Conservation (phyloP, 2,329 filamentous ascomycete species). For the Cryphonectria japonica region DNA sequence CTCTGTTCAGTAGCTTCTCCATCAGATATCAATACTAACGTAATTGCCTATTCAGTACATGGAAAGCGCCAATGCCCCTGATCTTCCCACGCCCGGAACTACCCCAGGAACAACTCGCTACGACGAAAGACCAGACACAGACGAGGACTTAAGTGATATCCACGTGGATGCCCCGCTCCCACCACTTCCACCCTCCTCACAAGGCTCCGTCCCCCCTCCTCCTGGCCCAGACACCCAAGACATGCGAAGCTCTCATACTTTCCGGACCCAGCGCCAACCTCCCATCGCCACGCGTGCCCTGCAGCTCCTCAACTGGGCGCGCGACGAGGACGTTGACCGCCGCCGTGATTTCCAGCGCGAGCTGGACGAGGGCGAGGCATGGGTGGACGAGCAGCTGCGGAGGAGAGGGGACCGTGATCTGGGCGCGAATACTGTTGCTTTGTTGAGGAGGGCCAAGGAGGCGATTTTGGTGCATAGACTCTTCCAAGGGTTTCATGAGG, state of each 20-base stretch:
- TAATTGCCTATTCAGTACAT: neutral
- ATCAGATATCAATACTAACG: neutral
- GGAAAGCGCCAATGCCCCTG: neutral
- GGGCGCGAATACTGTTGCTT: slow-evolving; percentile 32
- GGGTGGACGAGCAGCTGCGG: slow-evolving; percentile 42
- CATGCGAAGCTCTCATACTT: slow-evolving; percentile 12
- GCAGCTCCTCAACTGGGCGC: slow-evolving; percentile 49
- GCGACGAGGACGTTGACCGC: slow-evolving; percentile 51
- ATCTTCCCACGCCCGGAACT: neutral
- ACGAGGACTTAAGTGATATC: neutral
- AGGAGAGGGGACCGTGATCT: slow-evolving; percentile 34
- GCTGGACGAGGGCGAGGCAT: slow-evolving; percentile 42
- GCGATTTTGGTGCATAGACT: slow-evolving; percentile 42
- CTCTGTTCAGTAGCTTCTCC: neutral
- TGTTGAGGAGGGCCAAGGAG: slow-evolving; percentile 37
- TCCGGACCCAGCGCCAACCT: slow-evolving; percentile 38
- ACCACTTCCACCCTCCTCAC: neutral
- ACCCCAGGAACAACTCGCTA: neutral
- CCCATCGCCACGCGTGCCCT: slow-evolving; percentile 39
- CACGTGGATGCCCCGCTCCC: neutral
- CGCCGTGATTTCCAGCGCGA: slow-evolving; percentile 45
- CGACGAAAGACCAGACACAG: neutral
- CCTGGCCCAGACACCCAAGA: neutral
- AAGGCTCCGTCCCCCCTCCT: neutral
- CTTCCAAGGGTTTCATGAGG: slow-evolving; percentile 43